Evolutionary conservation across 2,329 filamentous ascomycete species (phyloP).

Genomic region (Sporothrix protearum): DNA sequence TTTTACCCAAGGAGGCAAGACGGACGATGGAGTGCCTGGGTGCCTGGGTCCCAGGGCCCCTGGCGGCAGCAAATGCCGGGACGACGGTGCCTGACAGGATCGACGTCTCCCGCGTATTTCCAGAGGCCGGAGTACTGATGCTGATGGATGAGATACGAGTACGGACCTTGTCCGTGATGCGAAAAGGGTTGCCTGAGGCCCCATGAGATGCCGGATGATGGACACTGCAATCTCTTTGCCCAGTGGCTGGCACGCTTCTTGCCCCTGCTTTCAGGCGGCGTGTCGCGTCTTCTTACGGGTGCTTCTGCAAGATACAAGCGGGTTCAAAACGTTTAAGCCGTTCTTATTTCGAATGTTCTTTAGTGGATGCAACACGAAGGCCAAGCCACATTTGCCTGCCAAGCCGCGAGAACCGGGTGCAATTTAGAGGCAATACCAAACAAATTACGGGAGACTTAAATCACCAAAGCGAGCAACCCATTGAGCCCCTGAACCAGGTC

Average conservation of each 20-base stretch:
- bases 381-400: not conserved
- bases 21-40: not conserved
- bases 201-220: not conserved
- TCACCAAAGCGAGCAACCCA: not conserved
- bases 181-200: not conserved
- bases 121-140: not conserved
- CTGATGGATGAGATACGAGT: not conserved
- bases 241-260: not conserved
- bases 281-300: not conserved
- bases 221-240: conserved; percentile 1
- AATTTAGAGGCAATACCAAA: not conserved
- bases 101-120: not conserved
- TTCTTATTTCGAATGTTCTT: not conserved
- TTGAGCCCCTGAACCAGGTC: conserved; percentile 2
- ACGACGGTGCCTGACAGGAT: not conserved
- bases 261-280: not conserved
- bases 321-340: not conserved
- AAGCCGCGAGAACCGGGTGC: conserved; percentile 1
- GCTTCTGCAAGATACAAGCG: not conserved
- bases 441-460: not conserved
- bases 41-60: too few species aligned
- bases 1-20: not conserved
- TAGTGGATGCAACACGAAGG: not conserved
- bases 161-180: not conserved
- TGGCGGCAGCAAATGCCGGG: not conserved